These are phyloP conservation scores for Carex pumila DNA, from an alignment of 176 grass and related monocot species.

Conservation along the genomic window DNA sequence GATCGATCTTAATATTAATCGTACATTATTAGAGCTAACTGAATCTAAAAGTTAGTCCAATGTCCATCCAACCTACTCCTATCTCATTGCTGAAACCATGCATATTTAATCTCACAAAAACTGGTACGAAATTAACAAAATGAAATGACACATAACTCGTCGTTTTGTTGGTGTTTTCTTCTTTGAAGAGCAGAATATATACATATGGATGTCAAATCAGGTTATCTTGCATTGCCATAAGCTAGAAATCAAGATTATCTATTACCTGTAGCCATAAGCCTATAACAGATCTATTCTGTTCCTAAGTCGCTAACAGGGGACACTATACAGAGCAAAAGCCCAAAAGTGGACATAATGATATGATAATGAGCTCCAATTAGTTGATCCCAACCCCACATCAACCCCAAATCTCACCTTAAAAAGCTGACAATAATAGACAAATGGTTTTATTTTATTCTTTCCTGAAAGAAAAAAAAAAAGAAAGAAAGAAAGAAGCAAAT, in stretches of 20 bases:
- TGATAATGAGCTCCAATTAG: not conserved
- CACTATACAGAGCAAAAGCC: not conserved
- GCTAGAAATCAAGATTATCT: not conserved
- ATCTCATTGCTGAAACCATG: not conserved
- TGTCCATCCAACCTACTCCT: too few relatives aligned
- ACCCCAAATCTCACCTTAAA: not conserved
- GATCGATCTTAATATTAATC: too few relatives aligned
- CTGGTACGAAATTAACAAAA: not conserved
- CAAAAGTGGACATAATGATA: not conserved
- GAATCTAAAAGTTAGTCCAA: too few relatives aligned
- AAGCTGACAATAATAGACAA: not conserved
- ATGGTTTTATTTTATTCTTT: not conserved
- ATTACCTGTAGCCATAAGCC: not conserved
- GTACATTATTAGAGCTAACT: too few relatives aligned
- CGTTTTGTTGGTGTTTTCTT: not conserved
- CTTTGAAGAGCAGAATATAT: not conserved
- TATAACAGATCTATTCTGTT: conserved; percentile 4
- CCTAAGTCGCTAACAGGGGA: not conserved
- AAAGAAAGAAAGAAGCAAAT: not conserved
- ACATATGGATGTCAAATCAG: not conserved
- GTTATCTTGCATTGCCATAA: not conserved
- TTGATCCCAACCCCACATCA: not conserved
- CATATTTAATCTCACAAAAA: not conserved
- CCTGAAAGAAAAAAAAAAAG: not conserved
- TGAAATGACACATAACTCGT: not conserved